Evolutionary conservation across 2,329 filamentous ascomycete species (phyloP), one percentile per base, ranked within the genome.

Genomic region (Acarospora socialis): DNA sequence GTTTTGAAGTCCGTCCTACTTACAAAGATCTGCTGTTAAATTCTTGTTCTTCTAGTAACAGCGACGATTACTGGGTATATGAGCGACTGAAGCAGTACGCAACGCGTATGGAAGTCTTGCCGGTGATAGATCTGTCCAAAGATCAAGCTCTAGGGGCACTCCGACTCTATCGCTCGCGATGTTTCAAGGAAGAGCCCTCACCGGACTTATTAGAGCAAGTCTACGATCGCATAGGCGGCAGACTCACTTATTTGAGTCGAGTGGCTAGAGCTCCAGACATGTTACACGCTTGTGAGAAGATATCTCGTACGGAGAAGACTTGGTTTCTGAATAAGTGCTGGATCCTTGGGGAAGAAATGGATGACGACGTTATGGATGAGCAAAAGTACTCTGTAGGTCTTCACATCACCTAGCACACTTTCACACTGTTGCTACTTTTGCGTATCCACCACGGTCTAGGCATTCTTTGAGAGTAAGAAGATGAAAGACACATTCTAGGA

Each of bases 41-140:
- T n/a, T n/a, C n/a, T n/a, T n/a, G n/a, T n/a, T n/a, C n/a, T 83
- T 65, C 76, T 98, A 20, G 84, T 98, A 95, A 94, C 57, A 86
- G 77, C 33, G 90, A 98, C 55, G 90, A 95, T 52, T 98, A 93
- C 57, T 98, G 90, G 90, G 81, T 98, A 1, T 95, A 94, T 48
- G 90, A 98, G 54, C 72, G 86, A 9, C 61, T 98, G 32, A 94
- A 94, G 63, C 77, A 82, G 52, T 77, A 93, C 37, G 82, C 84
- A 3, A 93, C 86, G 2, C 74, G 90, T 27, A 92, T 98, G 82
- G 86, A 94, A 49, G 80, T 98, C 4, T 77, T 92, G 21, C 74
- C 83, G 6, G 76, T 98, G 24, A 68, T 71, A 4, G 90, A 98
- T 53, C 63, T 98, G 5, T 73, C 79, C 31, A 93, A 86, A 52